phyloP scores from a whole-genome alignment of 225 moss, liverwort and hornwort species.

The Asterella californica region DNA sequence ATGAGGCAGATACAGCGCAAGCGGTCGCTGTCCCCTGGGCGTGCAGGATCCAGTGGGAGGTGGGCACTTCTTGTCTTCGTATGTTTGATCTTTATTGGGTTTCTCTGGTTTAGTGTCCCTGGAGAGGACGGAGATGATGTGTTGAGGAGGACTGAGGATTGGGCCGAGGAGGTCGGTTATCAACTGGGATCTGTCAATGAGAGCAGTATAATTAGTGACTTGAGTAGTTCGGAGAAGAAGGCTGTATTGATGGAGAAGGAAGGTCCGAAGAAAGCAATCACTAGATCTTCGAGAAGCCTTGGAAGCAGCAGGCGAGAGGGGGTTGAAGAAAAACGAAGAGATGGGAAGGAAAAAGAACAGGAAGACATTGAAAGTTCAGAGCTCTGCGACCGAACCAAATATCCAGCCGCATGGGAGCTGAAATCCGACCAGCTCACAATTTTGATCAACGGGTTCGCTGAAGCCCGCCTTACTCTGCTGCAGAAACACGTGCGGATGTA shows the following conservation, averaged over 20 bases:
- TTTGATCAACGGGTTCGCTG: constrained; percentile 78
- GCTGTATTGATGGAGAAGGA: not conserved
- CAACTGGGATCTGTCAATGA: not conserved
- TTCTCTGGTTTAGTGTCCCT: constrained; percentile 21
- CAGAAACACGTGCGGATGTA: constrained; percentile 51
- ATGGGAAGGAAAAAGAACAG: not conserved
- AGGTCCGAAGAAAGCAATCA: not conserved
- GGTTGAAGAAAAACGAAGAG: constrained; percentile 1
- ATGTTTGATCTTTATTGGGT: constrained; percentile 15
- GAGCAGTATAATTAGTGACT: not conserved
- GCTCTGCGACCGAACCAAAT: constrained; percentile 55
- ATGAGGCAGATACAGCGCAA: constrained; percentile 11
- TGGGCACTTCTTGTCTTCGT: constrained; percentile 16
- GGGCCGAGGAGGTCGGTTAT: not conserved
- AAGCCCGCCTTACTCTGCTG: constrained; percentile 67
- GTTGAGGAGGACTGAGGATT: not conserved
- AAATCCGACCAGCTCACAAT: constrained; percentile 68
- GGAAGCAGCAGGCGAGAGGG: constrained; percentile 7
- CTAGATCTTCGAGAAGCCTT: not conserved
- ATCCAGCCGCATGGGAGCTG: constrained; percentile 64
- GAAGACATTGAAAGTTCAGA: constrained; percentile 2
- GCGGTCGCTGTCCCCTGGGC: constrained; percentile 19
- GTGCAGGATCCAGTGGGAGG: not conserved
- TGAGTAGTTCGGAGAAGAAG: not conserved
- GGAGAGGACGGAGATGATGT: constrained; percentile 1